Conservation (phyloP, 345 rosid species). For the Gossypium longicalyx region DNA sequence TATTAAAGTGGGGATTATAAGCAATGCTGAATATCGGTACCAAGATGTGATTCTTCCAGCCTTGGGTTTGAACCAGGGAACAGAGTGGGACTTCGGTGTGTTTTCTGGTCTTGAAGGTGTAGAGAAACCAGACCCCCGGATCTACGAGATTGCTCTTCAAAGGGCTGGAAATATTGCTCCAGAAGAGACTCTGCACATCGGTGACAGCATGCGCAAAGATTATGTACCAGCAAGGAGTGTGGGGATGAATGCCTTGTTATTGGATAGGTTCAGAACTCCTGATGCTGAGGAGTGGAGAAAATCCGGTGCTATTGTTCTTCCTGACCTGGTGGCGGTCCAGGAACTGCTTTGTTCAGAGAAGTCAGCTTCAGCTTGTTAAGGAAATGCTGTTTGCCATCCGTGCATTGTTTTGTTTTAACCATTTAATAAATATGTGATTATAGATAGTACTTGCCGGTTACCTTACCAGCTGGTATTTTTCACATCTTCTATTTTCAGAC, state of each 20-base stretch:
- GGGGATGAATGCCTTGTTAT: slow-evolving; percentile 2
- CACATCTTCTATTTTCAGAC: background rate
- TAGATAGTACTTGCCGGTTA: background rate
- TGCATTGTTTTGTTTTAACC: background rate
- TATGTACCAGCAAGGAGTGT: background rate
- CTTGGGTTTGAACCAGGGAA: background rate
- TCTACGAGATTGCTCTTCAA: background rate
- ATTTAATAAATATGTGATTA: slow-evolving; percentile 2
- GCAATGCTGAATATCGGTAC: background rate
- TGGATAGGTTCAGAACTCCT: slow-evolving; percentile 79
- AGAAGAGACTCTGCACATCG: background rate
- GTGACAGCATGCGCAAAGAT: slow-evolving; percentile 9
- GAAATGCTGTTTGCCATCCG: background rate
- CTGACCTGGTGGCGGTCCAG: slow-evolving; percentile 67
- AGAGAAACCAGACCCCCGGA: slow-evolving; percentile 1
- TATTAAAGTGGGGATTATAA: background rate
- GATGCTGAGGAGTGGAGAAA: slow-evolving; percentile 78
- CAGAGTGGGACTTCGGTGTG: slow-evolving; percentile 8
- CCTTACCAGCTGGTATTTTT: background rate
- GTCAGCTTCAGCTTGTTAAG: slow-evolving; percentile 21
- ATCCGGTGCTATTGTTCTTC: slow-evolving; percentile 77
- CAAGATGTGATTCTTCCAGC: slow-evolving; percentile 1
- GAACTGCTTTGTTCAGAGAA: slow-evolving; percentile 50
- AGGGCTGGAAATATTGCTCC: slow-evolving; percentile 1
- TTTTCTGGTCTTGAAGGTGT: slow-evolving; percentile 4